Percentiles rank a stretch among this genome's conserved stretches.
Evolutionary conservation across 371 early-diverging fungal species (phyloP).

Genomic region (Mortierella sp.): DNA sequence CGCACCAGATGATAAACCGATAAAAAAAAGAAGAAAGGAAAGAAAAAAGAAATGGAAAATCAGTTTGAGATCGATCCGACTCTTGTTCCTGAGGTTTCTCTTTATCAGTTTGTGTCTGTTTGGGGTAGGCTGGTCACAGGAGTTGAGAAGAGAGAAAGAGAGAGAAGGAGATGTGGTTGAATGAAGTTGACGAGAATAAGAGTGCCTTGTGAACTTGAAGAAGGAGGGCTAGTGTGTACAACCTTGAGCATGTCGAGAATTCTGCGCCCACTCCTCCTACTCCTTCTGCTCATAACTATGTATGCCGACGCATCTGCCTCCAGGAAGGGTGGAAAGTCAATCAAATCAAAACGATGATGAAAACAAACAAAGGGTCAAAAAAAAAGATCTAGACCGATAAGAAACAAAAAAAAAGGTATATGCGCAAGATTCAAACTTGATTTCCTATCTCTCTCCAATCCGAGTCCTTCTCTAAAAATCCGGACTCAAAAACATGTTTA

Average conservation of each 20-base stretch:
- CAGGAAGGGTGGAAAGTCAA: background rate
- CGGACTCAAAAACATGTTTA: background rate
- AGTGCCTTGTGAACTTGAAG: no score
- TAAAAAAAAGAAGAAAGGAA: background rate
- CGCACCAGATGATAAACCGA: background rate
- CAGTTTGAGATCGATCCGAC: background rate
- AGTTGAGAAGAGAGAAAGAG: no score
- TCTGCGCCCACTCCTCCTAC: no score
- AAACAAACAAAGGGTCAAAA: background rate
- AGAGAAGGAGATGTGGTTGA: no score
- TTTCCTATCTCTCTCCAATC: slow-evolving; percentile 9
- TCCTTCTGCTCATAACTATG: background rate
- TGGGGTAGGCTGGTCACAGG: background rate
- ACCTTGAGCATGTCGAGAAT: no score
- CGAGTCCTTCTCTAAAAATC: background rate
- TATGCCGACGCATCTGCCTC: background rate
- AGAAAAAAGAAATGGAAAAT: background rate
- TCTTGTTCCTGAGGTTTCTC: background rate
- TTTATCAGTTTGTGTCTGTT: background rate
- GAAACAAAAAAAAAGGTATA: background rate
- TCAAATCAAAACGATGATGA: background rate
- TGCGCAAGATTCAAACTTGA: slow-evolving; percentile 4
- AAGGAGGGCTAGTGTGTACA: no score
- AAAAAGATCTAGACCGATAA: slow-evolving; percentile 1
- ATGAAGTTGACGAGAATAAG: no score